phyloP scores from a whole-genome alignment of 1,139 yeast genomes.

The Taphrina confusa region DNA sequence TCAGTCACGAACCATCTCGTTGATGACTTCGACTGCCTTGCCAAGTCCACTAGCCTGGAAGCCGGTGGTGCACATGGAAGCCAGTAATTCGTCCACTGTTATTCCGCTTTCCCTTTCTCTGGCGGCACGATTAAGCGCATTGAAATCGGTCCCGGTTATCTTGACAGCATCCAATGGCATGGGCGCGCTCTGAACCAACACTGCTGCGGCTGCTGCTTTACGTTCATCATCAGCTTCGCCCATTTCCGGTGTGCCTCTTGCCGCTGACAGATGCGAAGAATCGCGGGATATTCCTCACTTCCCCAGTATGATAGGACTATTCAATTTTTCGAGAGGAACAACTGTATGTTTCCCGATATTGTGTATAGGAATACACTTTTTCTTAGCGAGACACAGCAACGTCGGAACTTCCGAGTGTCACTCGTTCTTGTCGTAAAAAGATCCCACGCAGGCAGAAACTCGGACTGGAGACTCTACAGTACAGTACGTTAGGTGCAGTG shows the following conservation, averaged over 20 bases:
- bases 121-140: conserved; percentile 49
- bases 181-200: conserved; percentile 79
- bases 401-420: too few relatives aligned
- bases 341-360: too few relatives aligned
- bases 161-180: conserved; percentile 75
- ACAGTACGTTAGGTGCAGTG: too few relatives aligned
- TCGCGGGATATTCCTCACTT: too few relatives aligned
- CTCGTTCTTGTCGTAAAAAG: too few relatives aligned
- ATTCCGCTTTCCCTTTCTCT: conserved; percentile 72
- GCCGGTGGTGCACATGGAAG: conserved; percentile 92
- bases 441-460: too few relatives aligned
- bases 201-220: conserved; percentile 71
- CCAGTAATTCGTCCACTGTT: conserved; percentile 57
- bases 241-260: neutral
- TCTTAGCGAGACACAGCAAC: neutral
- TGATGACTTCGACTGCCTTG: conserved; percentile 84
- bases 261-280: too few relatives aligned
- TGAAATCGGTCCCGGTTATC: conserved; percentile 87
- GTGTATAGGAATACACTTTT: neutral
- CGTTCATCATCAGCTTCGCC: conserved; percentile 17
- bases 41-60: conserved; percentile 90
- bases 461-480: too few relatives aligned
- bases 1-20: conserved; percentile 59
- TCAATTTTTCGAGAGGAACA: too few relatives aligned
- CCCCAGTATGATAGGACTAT: too few relatives aligned